Percentiles rank a stretch among this genome's conserved stretches.
Evolutionary conservation across 805 yeast genomes (phyloP).

Genomic region (Lipomyces orientalis): DNA sequence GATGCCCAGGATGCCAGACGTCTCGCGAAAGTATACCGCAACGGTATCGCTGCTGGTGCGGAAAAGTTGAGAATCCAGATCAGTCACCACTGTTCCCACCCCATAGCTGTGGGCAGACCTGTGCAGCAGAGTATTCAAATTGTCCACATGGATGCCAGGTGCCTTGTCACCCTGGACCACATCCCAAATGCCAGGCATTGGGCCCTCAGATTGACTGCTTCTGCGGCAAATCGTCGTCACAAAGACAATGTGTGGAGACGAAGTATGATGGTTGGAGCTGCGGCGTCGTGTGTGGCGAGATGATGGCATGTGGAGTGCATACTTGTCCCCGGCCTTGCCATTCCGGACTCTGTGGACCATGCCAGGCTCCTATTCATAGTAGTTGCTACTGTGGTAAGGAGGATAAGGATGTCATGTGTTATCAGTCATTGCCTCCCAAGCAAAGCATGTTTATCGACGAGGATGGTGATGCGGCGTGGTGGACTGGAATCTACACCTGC

Average conservation of each 20-base stretch:
- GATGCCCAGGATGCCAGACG: constrained; percentile 83
- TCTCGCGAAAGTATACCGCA: constrained; percentile 55
- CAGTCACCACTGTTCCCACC: constrained; percentile 59
- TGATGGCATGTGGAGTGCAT: constrained; percentile 75
- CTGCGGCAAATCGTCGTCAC: constrained; percentile 73
- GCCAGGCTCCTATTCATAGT: constrained; percentile 56
- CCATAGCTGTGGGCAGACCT: constrained; percentile 88
- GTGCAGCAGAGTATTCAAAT: constrained; percentile 58
- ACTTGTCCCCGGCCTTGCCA: constrained; percentile 70
- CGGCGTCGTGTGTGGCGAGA: constrained; percentile 61
- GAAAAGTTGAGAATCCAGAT: constrained; percentile 69
- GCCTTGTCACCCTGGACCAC: constrained; percentile 89
- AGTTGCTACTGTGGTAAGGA: constrained; percentile 80
- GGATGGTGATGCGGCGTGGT: constrained; percentile 41
- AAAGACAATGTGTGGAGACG: constrained; percentile 74
- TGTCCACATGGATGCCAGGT: constrained; percentile 77
- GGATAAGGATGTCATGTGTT: constrained; percentile 52
- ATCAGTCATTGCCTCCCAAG: constrained; percentile 40
- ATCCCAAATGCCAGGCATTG: constrained; percentile 77
- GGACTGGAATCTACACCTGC: constrained; percentile 63
- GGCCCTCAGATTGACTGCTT: constrained; percentile 73
- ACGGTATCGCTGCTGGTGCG: constrained; percentile 86
- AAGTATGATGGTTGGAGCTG: constrained; percentile 78
- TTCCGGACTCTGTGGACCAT: constrained; percentile 80
- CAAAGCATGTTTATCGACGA: constrained; percentile 39